Percentiles rank a stretch among this genome's conserved stretches.
Evolutionary conservation across 176 grass and related monocot species (phyloP).

Genomic region (Oryza glumipatula): DNA sequence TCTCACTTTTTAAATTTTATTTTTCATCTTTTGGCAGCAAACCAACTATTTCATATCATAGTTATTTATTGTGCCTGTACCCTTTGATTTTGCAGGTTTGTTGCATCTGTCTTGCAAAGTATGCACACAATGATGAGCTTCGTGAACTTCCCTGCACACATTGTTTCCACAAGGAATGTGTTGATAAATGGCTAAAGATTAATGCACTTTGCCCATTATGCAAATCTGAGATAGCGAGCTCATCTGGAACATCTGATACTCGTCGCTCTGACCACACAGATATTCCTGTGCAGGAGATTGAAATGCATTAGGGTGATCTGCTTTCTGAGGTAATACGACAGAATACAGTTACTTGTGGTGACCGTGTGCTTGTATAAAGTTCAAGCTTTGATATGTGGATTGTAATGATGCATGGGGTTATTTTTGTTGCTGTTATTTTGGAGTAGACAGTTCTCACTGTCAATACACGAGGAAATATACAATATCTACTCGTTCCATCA

Average conservation of each 20-base stretch:
- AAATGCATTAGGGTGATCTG: conserved; percentile 39
- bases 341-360: conserved; percentile 3
- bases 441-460: conserved; percentile 50
- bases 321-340: conserved; percentile 15
- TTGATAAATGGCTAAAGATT: conserved; percentile 99
- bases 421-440: conserved; percentile 23
- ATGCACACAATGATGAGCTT: conserved; percentile 84
- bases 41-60: neutral
- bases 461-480: conserved; percentile 30
- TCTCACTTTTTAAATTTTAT: neutral
- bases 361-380: conserved; percentile 42
- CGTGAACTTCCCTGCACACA: conserved; percentile 91
- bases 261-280: conserved; percentile 30
- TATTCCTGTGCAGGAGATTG: conserved; percentile 44
- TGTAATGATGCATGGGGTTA: conserved; percentile 13
- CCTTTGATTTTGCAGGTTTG: conserved; percentile 60
- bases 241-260: conserved; percentile 44
- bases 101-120: conserved; percentile 93
- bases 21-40: neutral
- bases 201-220: conserved; percentile 93
- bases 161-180: conserved; percentile 94
- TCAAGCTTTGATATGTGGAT: conserved; percentile 42
- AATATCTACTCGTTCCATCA: conserved; percentile 11
- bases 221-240: conserved; percentile 74
- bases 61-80: conserved; percentile 14